Evolutionary conservation across 441 rosid species (phyloP).

Genomic region (Populus hybrid): DNA sequence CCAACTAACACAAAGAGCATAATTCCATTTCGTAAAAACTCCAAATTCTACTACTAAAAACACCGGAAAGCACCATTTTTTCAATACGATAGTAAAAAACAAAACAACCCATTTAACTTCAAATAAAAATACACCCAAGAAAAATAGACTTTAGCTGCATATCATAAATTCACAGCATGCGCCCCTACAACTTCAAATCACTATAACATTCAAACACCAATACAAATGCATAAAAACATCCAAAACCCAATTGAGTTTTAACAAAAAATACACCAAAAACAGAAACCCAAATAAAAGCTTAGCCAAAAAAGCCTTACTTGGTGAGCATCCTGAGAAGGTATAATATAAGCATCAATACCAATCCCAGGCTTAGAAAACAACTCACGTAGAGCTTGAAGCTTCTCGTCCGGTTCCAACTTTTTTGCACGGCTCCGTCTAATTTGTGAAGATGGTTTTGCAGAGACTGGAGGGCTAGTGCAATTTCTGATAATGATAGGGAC

Average conservation of each 20-base stretch:
- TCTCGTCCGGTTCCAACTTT: constrained; percentile 48
- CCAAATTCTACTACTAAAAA: not conserved
- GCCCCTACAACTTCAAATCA: not conserved
- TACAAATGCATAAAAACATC: not conserved
- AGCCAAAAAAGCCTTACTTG: constrained; percentile 45
- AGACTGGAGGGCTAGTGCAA: constrained; percentile 44
- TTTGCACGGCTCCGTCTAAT: constrained; percentile 35
- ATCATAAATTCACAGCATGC: not conserved
- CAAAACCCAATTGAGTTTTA: not conserved
- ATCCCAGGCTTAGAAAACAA: constrained; percentile 61
- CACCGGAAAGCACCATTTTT: not conserved
- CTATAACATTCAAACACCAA: not conserved
- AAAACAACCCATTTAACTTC: not conserved
- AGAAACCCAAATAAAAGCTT: not conserved
- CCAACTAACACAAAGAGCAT: not conserved
- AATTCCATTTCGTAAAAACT: not conserved
- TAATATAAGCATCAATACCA: constrained; percentile 82
- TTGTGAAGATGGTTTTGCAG: constrained; percentile 76
- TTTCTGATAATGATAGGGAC: constrained; percentile 30
- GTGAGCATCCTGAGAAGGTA: constrained; percentile 98
- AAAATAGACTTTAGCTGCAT: not conserved
- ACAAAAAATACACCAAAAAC: not conserved
- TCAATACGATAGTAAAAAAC: not conserved
- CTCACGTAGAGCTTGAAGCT: constrained; percentile 64
- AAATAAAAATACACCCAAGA: not conserved